Base-by-base conservation (phyloP, 202 grass and related monocot genomes). In the Elaeis oleifera region DNA sequence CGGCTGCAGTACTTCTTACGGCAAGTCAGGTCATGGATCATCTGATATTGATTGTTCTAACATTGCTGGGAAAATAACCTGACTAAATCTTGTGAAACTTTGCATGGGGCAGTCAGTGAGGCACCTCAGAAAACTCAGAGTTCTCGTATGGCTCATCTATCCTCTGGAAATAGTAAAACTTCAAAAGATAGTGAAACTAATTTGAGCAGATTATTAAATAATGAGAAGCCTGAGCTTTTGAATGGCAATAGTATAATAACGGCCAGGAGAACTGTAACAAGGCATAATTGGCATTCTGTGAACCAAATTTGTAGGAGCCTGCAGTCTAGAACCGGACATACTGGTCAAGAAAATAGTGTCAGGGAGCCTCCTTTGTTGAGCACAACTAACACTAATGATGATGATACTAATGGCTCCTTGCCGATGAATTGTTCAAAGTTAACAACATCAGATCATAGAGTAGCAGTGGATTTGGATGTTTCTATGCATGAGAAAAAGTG, bases 321-420 rank as follows among this genome's bases (percentile, higher is more conserved):
- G 63, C 65, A 76, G 44, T 61, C 49, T 48, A 77, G 4, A 21
- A 74, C 56, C 64, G 79, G 24, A 70, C 61, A 76, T 77, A 26
- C 65, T 71, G 68, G 50, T 49, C 60, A 55, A 68, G 71, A 74
- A 74, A 73, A 79, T 83, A 76, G n/a, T 29, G 11, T 31, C 11
- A 36, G 31, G 22, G 26, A 54, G 9, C 51, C 51, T 19, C 6
- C 29, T 20, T 6, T 32, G 7, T 17, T 32, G 7, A 21, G 26
- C 20, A 11, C 25, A 32, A 29, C 8, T 32, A 51, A 54, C 49
- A 19, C 15, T 16, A 54, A 29, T 32, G 24, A 67, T 67, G 17
- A 61, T 78, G 17, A 64, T 71, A 51, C 65, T 77, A 75, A 62
- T 73, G 74, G 61, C 54, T 70, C 28, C 28, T 31, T 76, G 20